A percentile compares a stretch with the other conserved stretches of the same genome.
phyloP scores from a whole-genome alignment of 805 yeast genomes.

The Hanseniaspora occidentalis region DNA sequence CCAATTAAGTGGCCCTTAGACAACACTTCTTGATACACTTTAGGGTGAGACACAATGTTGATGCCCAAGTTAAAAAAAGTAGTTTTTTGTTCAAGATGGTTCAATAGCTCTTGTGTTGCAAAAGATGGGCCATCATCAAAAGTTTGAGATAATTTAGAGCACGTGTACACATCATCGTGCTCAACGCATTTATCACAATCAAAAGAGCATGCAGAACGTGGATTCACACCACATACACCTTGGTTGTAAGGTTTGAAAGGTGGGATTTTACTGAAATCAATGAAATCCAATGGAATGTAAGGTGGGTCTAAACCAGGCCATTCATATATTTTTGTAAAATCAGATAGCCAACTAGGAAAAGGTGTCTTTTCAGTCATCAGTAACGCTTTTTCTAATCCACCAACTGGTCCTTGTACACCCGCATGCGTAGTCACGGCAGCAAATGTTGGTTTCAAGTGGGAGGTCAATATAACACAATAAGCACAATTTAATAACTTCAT shows the following conservation, averaged over 20 bases:
- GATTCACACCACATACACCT: conserved; percentile 44
- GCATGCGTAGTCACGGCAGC: background rate
- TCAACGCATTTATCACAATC: conserved; percentile 75
- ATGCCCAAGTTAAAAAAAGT: conserved; percentile 83
- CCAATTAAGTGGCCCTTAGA: conserved; percentile 67
- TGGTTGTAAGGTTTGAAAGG: conserved; percentile 34
- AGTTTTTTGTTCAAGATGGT: conserved; percentile 37
- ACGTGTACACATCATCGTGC: conserved; percentile 63
- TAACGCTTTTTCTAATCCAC: conserved; percentile 2
- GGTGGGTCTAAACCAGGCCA: conserved; percentile 93
- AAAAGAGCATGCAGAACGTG: conserved; percentile 57
- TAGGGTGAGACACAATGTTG: conserved; percentile 68
- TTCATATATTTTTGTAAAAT: conserved; percentile 53
- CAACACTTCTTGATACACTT: conserved; percentile 45
- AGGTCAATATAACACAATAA: no score
- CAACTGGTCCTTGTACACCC: background rate
- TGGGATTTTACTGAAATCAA: conserved; percentile 45
- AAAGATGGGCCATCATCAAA: conserved; percentile 94
- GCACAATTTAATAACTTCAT: no score
- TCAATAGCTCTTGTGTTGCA: conserved; percentile 48
- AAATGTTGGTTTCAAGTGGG: background rate
- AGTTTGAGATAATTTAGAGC: conserved; percentile 68
- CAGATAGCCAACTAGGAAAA: conserved; percentile 70
- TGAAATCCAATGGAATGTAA: conserved; percentile 66
- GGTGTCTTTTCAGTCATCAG: conserved; percentile 25